Base-by-base conservation (phyloP, 192 early-diverging fungal genomes). In the Pecoramyces ruminantium region DNA sequence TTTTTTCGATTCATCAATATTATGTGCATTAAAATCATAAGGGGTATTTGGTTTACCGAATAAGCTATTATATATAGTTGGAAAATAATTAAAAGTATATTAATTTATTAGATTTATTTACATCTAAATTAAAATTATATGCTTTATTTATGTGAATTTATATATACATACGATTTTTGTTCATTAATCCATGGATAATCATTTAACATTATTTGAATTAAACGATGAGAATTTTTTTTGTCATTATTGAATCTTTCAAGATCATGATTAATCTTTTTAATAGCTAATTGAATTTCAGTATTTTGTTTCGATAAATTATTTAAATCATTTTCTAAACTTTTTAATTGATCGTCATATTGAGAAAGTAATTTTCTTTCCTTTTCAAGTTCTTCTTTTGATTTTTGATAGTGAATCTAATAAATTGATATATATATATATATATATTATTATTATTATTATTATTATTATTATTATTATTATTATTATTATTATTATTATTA, bases 111-210 rank as follows among this genome's bases (percentile, higher is more conserved):
- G n/a, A n/a, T n/a, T n/a, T n/a, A n/a, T n/a, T n/a, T n/a, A n/a
- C n/a, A n/a, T n/a, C n/a, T n/a, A n/a, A n/a, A n/a, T n/a, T n/a
- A n/a, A n/a, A n/a, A n/a, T n/a, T n/a, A n/a, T n/a, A n/a, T n/a
- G n/a, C n/a, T n/a, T n/a, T 78, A 21, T 28, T 28, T 8, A 21
- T 29, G 34, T 78, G 29, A 30, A 40, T 83, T 18, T 51, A 81
- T 34, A 13, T 38, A 78, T 29, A 88, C 90, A 82, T 87, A 94
- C 88, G 93, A 89, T 82, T 92, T 93, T 81, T 96, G 92, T 84
- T 96, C 94, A 18, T 81, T 78, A 79, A 99, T 99, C 97, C 97
- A 99, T 38, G 28, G 90, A 79, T 93, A 82, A 30, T 87, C 84
- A 13, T 82, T 83, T 83, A 90, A 87, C 67, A 94, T 83, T 2